Percentiles rank a stretch among this genome's conserved stretches.
phyloP scores from a whole-genome alignment of 306 rosid species.

The Rosa chinensis region DNA sequence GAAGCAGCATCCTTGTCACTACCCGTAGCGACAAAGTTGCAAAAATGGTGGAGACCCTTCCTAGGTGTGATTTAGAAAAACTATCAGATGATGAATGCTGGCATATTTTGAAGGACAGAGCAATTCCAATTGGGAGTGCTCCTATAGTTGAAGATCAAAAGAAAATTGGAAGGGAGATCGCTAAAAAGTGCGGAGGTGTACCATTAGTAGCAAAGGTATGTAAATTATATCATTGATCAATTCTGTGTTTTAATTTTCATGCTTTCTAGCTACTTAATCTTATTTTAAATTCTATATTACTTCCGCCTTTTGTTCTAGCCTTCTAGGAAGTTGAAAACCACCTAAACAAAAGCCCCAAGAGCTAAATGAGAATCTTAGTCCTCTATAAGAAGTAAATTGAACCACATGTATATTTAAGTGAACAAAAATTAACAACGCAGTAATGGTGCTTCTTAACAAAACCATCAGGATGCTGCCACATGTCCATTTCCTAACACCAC shows the following conservation, averaged over 20 bases:
- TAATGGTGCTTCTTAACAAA: no score
- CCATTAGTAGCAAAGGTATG: background rate
- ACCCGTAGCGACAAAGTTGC: constrained; percentile 5
- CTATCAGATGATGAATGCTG: background rate
- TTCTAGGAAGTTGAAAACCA: no score
- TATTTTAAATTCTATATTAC: no score
- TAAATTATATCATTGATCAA: background rate
- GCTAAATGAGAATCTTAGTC: no score
- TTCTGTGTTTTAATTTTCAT: background rate
- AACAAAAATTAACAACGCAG: no score
- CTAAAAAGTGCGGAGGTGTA: background rate
- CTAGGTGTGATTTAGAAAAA: background rate
- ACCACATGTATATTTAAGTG: no score
- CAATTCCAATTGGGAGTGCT: background rate
- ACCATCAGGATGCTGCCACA: no score
- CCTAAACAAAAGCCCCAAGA: no score
- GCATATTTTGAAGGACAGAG: background rate
- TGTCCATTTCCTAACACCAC: no score
- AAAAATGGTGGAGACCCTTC: background rate
- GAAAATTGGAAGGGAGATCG: background rate
- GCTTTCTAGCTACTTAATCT: background rate
- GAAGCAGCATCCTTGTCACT: constrained; percentile 15
- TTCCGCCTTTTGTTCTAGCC: no score
- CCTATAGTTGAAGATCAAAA: background rate
- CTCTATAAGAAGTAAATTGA: no score